phyloP scores from a whole-genome alignment of 2,329 filamentous ascomycete genomes.

The Thielaviopsis populi region DNA sequence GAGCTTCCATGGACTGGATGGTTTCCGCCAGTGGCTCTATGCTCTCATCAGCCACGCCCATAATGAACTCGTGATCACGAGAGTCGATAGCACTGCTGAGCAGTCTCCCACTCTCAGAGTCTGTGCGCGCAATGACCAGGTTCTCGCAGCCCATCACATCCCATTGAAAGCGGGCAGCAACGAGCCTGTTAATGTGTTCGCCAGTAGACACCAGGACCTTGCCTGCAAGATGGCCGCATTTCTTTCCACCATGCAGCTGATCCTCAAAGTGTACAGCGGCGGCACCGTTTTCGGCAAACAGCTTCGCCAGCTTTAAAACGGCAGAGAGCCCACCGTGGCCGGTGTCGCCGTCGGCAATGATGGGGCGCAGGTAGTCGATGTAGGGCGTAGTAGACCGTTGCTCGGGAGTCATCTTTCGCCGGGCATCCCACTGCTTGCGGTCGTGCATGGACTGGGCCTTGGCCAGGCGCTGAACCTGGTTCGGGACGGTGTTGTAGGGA shows the following conservation, averaged over 20 bases:
- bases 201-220: slow-evolving; percentile 89
- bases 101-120: slow-evolving; percentile 85
- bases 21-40: slow-evolving; percentile 73
- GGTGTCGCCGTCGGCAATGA: slow-evolving; percentile 91
- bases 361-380: slow-evolving; percentile 81
- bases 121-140: slow-evolving; percentile 83
- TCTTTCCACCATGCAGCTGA: slow-evolving; percentile 94
- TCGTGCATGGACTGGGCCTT: slow-evolving; percentile 97
- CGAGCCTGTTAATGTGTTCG: slow-evolving; percentile 91
- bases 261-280: slow-evolving; percentile 97
- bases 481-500: slow-evolving; percentile 96
- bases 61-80: slow-evolving; percentile 92
- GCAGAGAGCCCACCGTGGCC: slow-evolving; percentile 86
- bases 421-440: slow-evolving; percentile 79
- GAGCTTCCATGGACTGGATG: slow-evolving; percentile 74
- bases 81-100: slow-evolving; percentile 84
- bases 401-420: slow-evolving; percentile 60
- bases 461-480: slow-evolving; percentile 89
- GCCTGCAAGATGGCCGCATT: slow-evolving; percentile 90
- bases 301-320: slow-evolving; percentile 88
- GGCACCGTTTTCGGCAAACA: slow-evolving; percentile 93
- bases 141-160: slow-evolving; percentile 96
- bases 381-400: slow-evolving; percentile 67
- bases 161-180: slow-evolving; percentile 91
- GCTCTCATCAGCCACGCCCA: slow-evolving; percentile 62